Evolutionary conservation across 2,329 filamentous ascomycete species (phyloP).

Genomic region (Drechslerella stenobrocha): DNA sequence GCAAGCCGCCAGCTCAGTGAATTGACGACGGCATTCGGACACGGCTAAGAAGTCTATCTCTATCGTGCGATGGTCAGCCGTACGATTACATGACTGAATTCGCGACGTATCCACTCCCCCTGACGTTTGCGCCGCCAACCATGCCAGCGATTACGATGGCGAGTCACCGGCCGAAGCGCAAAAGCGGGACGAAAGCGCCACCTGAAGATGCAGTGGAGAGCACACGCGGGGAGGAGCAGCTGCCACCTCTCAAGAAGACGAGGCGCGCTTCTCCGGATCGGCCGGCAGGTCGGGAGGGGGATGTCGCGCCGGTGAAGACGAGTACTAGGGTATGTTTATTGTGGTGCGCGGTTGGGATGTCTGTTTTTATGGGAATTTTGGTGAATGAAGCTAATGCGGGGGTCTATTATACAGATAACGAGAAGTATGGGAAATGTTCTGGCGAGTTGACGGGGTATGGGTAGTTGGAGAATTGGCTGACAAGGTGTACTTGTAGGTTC

Average conservation of each 20-base stretch:
- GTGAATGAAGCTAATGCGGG: constrained; percentile 20
- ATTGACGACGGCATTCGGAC: too few species aligned
- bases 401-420: constrained; percentile 10
- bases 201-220: constrained; percentile 20
- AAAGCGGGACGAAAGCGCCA: constrained; percentile 32
- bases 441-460: too few species aligned
- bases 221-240: constrained; percentile 21
- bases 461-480: neutral
- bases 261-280: constrained; percentile 29
- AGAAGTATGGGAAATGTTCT: constrained; percentile 20
- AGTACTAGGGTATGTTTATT: constrained; percentile 28
- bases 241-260: constrained; percentile 46
- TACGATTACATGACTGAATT: constrained; percentile 48
- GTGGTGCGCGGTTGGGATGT: neutral
- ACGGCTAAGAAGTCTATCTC: too few species aligned
- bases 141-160: constrained; percentile 43
- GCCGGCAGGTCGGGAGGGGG: neutral
- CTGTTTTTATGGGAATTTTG: neutral
- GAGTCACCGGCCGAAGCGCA: constrained; percentile 47
- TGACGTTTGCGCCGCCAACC: constrained; percentile 33
- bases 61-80: constrained; percentile 27
- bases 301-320: constrained; percentile 1
- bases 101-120: constrained; percentile 34
- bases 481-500: constrained; percentile 17
- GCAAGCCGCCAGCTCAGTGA: too few species aligned